Evolutionary conservation across 2,329 filamentous ascomycete species (phyloP).

Genomic region (Aquanectria penicillioides): DNA sequence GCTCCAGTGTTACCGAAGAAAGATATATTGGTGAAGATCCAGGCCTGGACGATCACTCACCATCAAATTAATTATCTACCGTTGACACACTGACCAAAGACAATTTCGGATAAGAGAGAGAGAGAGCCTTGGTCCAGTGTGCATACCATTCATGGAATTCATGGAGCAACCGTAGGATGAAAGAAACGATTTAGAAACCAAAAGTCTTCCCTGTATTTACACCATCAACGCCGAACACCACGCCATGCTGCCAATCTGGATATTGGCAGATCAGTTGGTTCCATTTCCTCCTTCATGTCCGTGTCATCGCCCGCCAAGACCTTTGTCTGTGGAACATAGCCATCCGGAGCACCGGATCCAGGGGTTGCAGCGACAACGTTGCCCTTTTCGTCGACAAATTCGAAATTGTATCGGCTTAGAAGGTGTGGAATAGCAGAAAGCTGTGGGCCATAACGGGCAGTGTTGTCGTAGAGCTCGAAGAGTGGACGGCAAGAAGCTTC

Average conservation of each 20-base stretch:
- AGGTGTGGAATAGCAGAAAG: constrained; percentile 96
- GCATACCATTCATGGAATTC: neutral
- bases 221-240: constrained; percentile 49
- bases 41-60: too few relatives aligned
- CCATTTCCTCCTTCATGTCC: constrained; percentile 66
- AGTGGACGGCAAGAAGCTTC: constrained; percentile 98
- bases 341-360: constrained; percentile 68
- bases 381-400: constrained; percentile 94
- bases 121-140: neutral
- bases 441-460: constrained; percentile 91
- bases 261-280: constrained; percentile 40
- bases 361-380: constrained; percentile 88
- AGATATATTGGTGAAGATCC: too few relatives aligned
- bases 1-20: too few relatives aligned
- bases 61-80: too few relatives aligned
- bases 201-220: constrained; percentile 24
- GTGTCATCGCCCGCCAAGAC: constrained; percentile 72
- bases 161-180: neutral
- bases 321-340: constrained; percentile 71
- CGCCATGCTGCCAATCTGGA: constrained; percentile 42
- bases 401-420: constrained; percentile 94
- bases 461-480: constrained; percentile 99
- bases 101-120: neutral
- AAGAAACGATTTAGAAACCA: constrained; percentile 24
- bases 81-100: too few relatives aligned